phyloP scores from a whole-genome alignment of 352 stramenopile species.

The Globisporangium perplexum region DNA sequence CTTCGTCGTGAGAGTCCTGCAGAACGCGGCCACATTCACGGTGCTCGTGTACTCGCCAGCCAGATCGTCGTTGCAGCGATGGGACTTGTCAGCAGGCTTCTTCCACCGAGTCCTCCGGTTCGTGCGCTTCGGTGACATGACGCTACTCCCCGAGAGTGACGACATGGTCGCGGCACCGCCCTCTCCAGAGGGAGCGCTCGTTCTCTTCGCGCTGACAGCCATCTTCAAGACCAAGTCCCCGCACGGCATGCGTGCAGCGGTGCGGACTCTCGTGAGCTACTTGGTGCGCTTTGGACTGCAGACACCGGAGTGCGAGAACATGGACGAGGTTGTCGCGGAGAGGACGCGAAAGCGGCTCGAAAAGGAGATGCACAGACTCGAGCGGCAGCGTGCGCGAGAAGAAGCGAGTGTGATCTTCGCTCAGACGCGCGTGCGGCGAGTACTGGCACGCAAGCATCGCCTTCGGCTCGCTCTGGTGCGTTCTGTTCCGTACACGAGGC shows the following conservation, averaged over 20 bases:
- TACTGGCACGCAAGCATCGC: slow-evolving; percentile 25
- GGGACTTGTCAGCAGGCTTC: slow-evolving; percentile 33
- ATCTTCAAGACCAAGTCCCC: not conserved
- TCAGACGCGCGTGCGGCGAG: slow-evolving; percentile 27
- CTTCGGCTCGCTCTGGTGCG: slow-evolving; percentile 30
- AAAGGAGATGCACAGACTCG: not conserved
- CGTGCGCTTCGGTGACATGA: slow-evolving; percentile 20
- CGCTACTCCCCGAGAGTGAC: slow-evolving; percentile 1
- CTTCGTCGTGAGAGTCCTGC: slow-evolving; percentile 23
- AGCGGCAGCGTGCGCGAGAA: slow-evolving; percentile 10
- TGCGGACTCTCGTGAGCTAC: slow-evolving; percentile 36
- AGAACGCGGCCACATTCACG: slow-evolving; percentile 24
- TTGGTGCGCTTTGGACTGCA: slow-evolving; percentile 20
- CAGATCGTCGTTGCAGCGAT: slow-evolving; percentile 22
- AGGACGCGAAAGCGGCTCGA: slow-evolving; percentile 1
- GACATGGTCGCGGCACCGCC: not conserved
- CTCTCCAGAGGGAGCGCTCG: too few species aligned
- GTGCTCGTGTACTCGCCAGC: slow-evolving; percentile 33
- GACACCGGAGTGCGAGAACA: slow-evolving; percentile 30
- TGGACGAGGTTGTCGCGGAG: slow-evolving; percentile 27
- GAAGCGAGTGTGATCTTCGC: slow-evolving; percentile 20
- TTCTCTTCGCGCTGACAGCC: not conserved
- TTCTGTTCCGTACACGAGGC: not conserved
- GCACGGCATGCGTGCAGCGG: not conserved
- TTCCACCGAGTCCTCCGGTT: slow-evolving; percentile 31